Base-by-base conservation (phyloP, 495 filamentous ascomycete genomes). In the Talaromyces liani region DNA sequence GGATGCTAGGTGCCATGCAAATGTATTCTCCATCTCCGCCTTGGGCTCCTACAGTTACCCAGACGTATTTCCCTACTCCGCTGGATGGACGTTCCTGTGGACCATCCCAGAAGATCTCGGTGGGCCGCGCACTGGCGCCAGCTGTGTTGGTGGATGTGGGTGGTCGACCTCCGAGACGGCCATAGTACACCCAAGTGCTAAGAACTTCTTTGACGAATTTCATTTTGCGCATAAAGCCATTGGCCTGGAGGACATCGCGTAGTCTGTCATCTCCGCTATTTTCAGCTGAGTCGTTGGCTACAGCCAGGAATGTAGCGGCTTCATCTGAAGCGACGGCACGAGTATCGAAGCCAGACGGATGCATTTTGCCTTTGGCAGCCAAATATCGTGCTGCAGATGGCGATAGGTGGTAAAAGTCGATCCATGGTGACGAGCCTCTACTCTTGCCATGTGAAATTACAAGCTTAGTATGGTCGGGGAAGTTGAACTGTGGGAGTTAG, bases 381-480 rank as follows among this genome's bases (percentile, higher is more conserved):
- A 94, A 81, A 39, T 83, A 81, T 24, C 82, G 77, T 5, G 88
- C 87, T 0, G 89, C 89, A 18, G 85, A 83, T 5, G 85, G 74
- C 0, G 91, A 88, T 6, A 96, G 84, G 69, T 91, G 89, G 77
- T 90, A 92, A 71, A 94, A 94, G 73, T 93, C 88, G 66, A 91
- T 85, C 83, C 88, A 90, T 1, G 77, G 78, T 0, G 78, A 79
- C 0, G 77, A 78, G 62, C 71, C 78, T 61, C 78, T 71, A 1
- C 81, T 88, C 27, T 86, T 91, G 41, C 87, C 85, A 7, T 85
- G 80, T 36, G 91, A 89, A 56, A 96, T 78, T 4, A 95, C 85
- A 27, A 96, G 82, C 72, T 98, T 98, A 31, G 94, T 97, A 71
- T 98, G 94, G 66, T 98, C 94, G 6, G 93, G 92, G 76, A 97